Evolutionary conservation across 139 green algal species (phyloP), one percentile per base, ranked within the genome.

Genomic region (Micromonas commoda): DNA sequence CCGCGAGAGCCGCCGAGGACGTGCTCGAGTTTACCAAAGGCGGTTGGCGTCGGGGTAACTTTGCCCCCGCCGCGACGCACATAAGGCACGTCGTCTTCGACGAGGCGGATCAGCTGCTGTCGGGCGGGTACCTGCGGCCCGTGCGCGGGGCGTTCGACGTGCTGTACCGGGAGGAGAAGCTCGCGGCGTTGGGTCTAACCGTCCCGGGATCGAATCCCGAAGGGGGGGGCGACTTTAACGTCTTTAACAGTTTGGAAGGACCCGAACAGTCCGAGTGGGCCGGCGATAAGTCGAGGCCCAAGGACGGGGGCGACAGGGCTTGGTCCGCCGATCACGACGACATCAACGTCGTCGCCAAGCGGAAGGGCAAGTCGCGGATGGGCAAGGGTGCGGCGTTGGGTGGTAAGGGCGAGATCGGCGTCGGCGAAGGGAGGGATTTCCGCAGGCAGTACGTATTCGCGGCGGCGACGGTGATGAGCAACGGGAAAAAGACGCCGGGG

Each of bases 51-150:
- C 32, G 53, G 20, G 57, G 57, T 4, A 51, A 45, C 26, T 66
- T 70, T 65, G 2, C 57, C 23, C 34, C 64, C 24, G 28, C 24
- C 19, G 57, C 38, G 28, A 13, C 23, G 33, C 37, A 29, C 19
- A 35, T 75, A 16, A 38, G 68, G 2, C 32, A 45, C 23, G 84
- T 97, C 24, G 91, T 99, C 34, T 77, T 96, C 60, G 95, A 99
- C 82, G 95, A 99, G 85, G 92, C 93, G 0, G 95, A 99, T 80
- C 71, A 96, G 86, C 80, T 98, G 82, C 80, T 98, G n/a, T 82
- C 76, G 0, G 88, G 90, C 82, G 88, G 21, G 33, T 75, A 75
- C 23, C n/a, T 61, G 37, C 52, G 33, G 5, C 20, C 37, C 16
- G 21, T 75, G 33, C 68, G 68, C 2, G 29, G 19, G 37, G 60